Evolutionary conservation across 169 alveolate genomes (phyloP).

Genomic region (Eimeria acervulina): DNA sequence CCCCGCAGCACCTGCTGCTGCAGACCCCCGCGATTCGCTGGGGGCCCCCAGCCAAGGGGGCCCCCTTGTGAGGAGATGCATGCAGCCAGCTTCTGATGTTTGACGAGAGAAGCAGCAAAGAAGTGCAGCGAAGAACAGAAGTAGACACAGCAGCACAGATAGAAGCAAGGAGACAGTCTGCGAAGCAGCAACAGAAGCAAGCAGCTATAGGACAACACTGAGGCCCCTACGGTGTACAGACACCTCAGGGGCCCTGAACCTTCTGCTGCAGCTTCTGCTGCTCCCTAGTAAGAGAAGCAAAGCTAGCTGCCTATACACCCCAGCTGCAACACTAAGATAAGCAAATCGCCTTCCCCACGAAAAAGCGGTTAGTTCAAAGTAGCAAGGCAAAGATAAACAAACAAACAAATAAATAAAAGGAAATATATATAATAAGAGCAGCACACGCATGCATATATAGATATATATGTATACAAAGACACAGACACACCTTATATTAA

Average conservation of each 20-base stretch:
- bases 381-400: neutral
- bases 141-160: neutral
- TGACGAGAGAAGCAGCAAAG: neutral
- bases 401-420: neutral
- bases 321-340: neutral
- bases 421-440: neutral
- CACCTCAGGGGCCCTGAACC: neutral
- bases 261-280: neutral
- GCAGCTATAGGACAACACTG: neutral
- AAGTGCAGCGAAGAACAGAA: neutral
- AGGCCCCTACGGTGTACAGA: neutral
- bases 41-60: conserved; percentile 61
- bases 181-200: neutral
- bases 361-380: neutral
- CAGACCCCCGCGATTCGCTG: neutral
- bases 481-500: neutral
- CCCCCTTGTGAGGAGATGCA: neutral
- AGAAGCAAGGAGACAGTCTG: neutral
- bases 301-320: neutral
- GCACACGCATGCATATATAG: neutral
- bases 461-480: neutral
- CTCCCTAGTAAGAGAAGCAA: neutral
- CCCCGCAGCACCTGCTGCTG: neutral
- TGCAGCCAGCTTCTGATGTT: neutral
- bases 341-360: neutral